phyloP scores from a whole-genome alignment of 257 asterid species.

The Anisodus acutangulus region DNA sequence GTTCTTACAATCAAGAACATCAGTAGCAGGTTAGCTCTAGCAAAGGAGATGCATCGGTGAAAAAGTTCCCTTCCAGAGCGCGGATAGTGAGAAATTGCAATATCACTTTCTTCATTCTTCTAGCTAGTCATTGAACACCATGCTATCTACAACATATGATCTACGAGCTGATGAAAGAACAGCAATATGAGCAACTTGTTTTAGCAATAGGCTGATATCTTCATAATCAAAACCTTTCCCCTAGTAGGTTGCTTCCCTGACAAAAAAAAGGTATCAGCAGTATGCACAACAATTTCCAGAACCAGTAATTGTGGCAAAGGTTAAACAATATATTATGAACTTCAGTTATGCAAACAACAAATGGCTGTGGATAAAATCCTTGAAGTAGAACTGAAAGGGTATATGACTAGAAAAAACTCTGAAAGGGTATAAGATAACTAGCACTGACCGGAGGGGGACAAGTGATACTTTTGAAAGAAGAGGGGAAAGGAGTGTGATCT shows the following conservation, averaged over 20 bases:
- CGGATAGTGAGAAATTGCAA: background rate
- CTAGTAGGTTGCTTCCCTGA: constrained; percentile 16
- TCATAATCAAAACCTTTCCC: background rate
- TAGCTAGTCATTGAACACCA: constrained; percentile 27
- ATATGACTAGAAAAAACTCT: background rate
- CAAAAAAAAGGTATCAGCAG: constrained; percentile 22
- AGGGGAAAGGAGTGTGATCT: constrained; percentile 17
- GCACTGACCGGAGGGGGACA: background rate
- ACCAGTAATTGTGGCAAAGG: background rate
- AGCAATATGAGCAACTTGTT: constrained; percentile 7
- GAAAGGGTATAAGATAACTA: background rate
- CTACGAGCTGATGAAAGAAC: constrained; percentile 13
- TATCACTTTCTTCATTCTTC: constrained; percentile 8
- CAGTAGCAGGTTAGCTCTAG: background rate
- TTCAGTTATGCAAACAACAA: background rate
- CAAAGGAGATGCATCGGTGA: background rate
- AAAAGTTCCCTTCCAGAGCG: background rate
- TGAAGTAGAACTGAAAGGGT: constrained; percentile 2
- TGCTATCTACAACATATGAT: constrained; percentile 21
- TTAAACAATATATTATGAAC: background rate
- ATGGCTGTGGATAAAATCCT: background rate
- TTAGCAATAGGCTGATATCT: constrained; percentile 6
- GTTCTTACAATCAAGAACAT: background rate
- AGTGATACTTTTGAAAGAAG: background rate
- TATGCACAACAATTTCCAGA: background rate